Evolutionary conservation across 768 basidiomycete species (phyloP), one percentile per base, ranked within the genome.

Genomic region (Suillus occidentalis): DNA sequence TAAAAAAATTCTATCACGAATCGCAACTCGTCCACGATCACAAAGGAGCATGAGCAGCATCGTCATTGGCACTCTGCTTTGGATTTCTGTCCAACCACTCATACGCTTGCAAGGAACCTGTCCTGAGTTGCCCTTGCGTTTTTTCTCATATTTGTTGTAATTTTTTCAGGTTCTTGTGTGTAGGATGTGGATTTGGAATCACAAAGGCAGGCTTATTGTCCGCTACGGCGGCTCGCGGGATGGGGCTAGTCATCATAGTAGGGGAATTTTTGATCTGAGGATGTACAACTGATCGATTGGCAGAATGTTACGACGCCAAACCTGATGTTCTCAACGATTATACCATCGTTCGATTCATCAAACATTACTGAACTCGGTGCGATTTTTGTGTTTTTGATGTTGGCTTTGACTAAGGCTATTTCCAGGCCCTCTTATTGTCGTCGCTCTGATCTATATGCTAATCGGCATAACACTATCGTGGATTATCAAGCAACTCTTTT

Each of bases 301-400:
- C 55, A 49, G 45, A 31, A 40, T 31, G 13, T 57, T 25, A 47
- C 47, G 31, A 50, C 52, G 10, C 90, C 90, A 12, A 83, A 82
- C 68, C 80, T 91, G 16, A 75, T 91, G 79, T 90, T 92, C 73
- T 89, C 88, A 8, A 89, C 85, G 67, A 89, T 92, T 58, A 82
- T 92, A 0, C 87, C 89, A 0, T 84, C 88, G 2, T 89, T 91
- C 66, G 82, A 79, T 9, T 68, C 83, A 1, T 80, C 87, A 42
- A 90, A 89, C 69, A 76, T 89, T 20, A 62, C 74, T 37, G 81
- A 83, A 5, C 71, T 90, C 37, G 87, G 88, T 86, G 67, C 64
- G 77, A 62, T n/a, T 1, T 62, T 12, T 42, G 18, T 42, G 18
- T 18, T 13, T 42, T 20, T 53, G 43, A 14, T 47, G 28, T 25